Evolutionary conservation across 352 stramenopile species (phyloP).

Genomic region (Phytophthora aleatoria): DNA sequence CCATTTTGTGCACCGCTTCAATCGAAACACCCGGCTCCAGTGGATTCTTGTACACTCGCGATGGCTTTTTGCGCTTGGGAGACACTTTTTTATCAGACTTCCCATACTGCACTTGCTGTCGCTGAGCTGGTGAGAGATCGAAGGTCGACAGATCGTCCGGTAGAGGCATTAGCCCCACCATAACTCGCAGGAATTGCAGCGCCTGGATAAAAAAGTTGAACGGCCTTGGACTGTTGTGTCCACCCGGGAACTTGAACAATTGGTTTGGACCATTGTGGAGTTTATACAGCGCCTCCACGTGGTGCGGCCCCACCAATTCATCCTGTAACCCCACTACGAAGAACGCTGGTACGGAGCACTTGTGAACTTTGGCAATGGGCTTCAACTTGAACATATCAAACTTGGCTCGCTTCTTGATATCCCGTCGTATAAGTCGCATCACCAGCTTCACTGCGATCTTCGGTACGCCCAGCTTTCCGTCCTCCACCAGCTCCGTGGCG

Average conservation of each 20-base stretch:
- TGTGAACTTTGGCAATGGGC: constrained; percentile 71
- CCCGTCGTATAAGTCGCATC: constrained; percentile 75
- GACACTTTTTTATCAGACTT: constrained; percentile 20
- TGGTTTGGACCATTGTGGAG: constrained; percentile 81
- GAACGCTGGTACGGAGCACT: constrained; percentile 77
- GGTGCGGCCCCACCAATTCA: constrained; percentile 78
- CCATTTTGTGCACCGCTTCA: constrained; percentile 74
- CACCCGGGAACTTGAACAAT: constrained; percentile 78
- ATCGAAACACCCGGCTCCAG: constrained; percentile 54
- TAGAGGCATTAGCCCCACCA: constrained; percentile 76
- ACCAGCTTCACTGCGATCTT: constrained; percentile 85
- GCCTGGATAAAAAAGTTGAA: constrained; percentile 82
- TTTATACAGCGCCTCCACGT: constrained; percentile 75
- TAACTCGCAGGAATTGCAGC: constrained; percentile 80
- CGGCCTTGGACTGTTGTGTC: constrained; percentile 79
- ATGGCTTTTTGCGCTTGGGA: constrained; percentile 38
- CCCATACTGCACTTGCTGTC: constrained; percentile 23
- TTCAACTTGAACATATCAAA: constrained; percentile 91
- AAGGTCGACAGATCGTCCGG: constrained; percentile 60
- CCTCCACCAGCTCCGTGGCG: constrained; percentile 77
- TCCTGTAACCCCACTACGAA: constrained; percentile 81
- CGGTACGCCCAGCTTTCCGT: constrained; percentile 81
- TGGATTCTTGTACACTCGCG: constrained; percentile 73
- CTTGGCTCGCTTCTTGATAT: constrained; percentile 82
- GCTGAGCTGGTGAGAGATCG: constrained; percentile 39